Base-by-base conservation (phyloP, 2,329 filamentous ascomycete genomes). In the Torrubiellomyces zombiae region DNA sequence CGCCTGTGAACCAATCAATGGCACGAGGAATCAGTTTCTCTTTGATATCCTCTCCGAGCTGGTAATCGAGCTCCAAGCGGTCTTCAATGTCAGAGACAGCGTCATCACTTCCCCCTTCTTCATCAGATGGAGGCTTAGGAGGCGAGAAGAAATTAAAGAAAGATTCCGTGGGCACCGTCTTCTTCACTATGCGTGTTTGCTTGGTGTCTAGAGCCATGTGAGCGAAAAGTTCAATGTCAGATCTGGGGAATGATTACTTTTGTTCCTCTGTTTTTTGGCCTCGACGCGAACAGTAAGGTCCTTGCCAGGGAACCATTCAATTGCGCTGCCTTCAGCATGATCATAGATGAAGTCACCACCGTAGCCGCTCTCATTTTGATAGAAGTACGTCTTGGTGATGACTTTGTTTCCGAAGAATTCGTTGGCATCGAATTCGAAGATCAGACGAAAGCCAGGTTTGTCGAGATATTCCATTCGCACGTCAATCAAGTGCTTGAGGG, bases 81-180 rank as follows among this genome's bases (percentile, higher is more conserved):
- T 93, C 85, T 63, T 98, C 89, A 26, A 98, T 92, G 50, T 98
- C 89, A 25, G 75, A 78, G 28, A 77, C 73, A 32, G 78, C 74
- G 38, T 86, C 76, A 18, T 72, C 76, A 34, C 86, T 76, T 20
- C 71, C 47, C 22, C 75, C 72, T 9, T 62, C 58, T 24, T 81
- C 74, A 17, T 77, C 78, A 24, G 61, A 64, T 15, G 82, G 89
- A 32, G 82, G 76, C 57, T 81, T 81, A 23, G 89, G 91, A 14
- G 89, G 89, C 27, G 83, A 83, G 64, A 98, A 98, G 72, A 94
- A 94, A 67, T 93, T 93, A 72, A 83, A 83, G 67, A 98, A 98
- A 3, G 89, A 95, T 53, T 94, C 89, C 30, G 86, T 95, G 18
- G 89, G 89, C 23, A 98, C 89, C 2, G 86, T 94, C 66, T 94